Evolutionary conservation across 768 basidiomycete species (phyloP), one percentile per base, ranked within the genome.

Genomic region (Russula olivacea): DNA sequence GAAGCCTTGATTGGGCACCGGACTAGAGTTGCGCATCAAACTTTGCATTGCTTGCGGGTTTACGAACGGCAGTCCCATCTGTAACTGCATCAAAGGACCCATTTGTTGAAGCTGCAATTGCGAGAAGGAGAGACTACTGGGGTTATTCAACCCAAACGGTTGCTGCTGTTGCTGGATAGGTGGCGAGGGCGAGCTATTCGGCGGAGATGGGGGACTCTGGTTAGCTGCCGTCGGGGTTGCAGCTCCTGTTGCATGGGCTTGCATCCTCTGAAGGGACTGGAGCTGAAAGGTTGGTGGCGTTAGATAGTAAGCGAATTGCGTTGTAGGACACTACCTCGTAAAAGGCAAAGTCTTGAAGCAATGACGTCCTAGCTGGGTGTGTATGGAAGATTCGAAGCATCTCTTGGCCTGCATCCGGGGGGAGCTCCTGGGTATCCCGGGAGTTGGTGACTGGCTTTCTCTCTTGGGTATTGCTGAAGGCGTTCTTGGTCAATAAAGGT

Each of bases 381-480:
- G 88, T 88, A 66, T 92, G 84, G 81, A 98, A 96, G 70, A 98
- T 98, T 53, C 90, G 83, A 41, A 99, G 81, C 86, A 98, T 96
- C 73, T 98, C 96, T 72, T 91, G 88, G 0, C 97, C 97, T 21
- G 94, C 95, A 69, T 98, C 96, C 30, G 93, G 92, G 50, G 95
- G 83, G 15, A 98, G 80, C 71, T 98, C 97, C 73, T 98, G 97
- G 2, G 97, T 98, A 72, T 99, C 97, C 65, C 97, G 85, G 9
- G 94, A 97, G 70, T 97, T 97, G 2, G 97, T 99, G 61, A 99
- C 96, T 2, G 97, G 96, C 75, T 98, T 99, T 70, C 93, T 87
- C 74, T 99, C 97, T 71, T 92, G 93, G 6, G 96, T 98, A 75
- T 99, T 98, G 73, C 92, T 95, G 15, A n/a, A 25, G 30, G 61